phyloP scores from a whole-genome alignment of 2,329 filamentous ascomycete genomes.

The Tolypocladium capitatum region DNA sequence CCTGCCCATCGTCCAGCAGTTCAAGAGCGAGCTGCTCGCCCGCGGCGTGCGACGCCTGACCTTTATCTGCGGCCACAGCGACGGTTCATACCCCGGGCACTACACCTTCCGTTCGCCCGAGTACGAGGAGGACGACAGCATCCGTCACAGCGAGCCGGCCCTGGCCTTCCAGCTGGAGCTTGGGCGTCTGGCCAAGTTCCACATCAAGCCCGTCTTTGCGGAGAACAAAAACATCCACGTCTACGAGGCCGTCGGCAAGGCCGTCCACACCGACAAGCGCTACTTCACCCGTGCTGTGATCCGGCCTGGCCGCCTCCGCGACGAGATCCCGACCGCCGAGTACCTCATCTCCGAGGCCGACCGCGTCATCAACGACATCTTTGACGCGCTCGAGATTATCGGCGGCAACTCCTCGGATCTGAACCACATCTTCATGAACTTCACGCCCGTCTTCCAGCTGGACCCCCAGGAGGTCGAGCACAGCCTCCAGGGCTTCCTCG shows the following conservation, averaged over 20 bases:
- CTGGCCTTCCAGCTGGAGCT: conserved; percentile 98
- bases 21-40: conserved; percentile 70
- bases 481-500: conserved; percentile 86
- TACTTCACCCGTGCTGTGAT: conserved; percentile 98
- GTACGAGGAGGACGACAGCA: conserved; percentile 85
- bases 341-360: conserved; percentile 97
- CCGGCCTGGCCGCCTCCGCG: conserved; percentile 80
- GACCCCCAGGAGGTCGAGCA: conserved; percentile 82
- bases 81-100: conserved; percentile 91
- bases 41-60: conserved; percentile 80
- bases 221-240: conserved; percentile 99
- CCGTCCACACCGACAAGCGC: conserved; percentile 88
- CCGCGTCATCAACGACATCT: conserved; percentile 90
- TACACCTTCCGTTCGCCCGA: conserved; percentile 92
- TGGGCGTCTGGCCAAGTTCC: conserved; percentile 85
- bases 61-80: conserved; percentile 89
- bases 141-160: conserved; percentile 92
- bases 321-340: conserved; percentile 96
- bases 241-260: conserved; percentile 92
- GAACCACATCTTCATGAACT: conserved; percentile 99
- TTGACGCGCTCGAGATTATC: conserved; percentile 95
- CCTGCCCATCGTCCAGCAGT: conserved; percentile 58
- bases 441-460: conserved; percentile 90
- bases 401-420: conserved; percentile 98
- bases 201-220: conserved; percentile 95